Percentiles rank a stretch among this genome's conserved stretches.
Evolutionary conservation across 2,329 filamentous ascomycete genomes (phyloP).

Genomic region (Paraphoma chrysanthemicola): DNA sequence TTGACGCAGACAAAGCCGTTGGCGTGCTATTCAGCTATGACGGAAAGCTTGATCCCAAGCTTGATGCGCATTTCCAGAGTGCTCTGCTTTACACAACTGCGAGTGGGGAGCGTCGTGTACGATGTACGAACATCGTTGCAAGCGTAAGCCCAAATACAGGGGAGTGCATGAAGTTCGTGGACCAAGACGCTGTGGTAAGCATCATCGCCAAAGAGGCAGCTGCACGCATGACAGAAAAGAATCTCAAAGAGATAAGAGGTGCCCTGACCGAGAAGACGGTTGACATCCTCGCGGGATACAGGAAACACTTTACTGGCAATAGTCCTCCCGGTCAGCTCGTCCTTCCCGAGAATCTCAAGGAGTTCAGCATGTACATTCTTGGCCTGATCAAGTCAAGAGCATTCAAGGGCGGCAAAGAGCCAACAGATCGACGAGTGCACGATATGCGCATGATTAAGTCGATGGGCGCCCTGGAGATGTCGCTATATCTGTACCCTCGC

Average conservation of each 20-base stretch:
- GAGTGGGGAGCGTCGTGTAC: constrained; percentile 83
- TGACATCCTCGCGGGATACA: constrained; percentile 88
- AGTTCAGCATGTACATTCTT: constrained; percentile 96
- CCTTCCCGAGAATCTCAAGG: constrained; percentile 93
- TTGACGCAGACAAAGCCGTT: constrained; percentile 93
- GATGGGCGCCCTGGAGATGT: constrained; percentile 85
- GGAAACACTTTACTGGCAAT: constrained; percentile 86
- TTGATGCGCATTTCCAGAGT: constrained; percentile 97
- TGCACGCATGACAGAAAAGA: constrained; percentile 77
- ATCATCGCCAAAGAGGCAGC: constrained; percentile 94
- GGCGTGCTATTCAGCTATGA: constrained; percentile 93
- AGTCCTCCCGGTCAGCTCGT: constrained; percentile 93
- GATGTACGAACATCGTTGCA: constrained; percentile 92
- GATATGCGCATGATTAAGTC: constrained; percentile 89
- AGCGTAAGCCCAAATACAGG: constrained; percentile 85
- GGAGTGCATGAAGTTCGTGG: constrained; percentile 88
- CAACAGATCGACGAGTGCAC: constrained; percentile 87
- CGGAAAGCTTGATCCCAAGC: constrained; percentile 93
- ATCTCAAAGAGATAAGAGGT: constrained; percentile 84
- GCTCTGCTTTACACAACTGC: constrained; percentile 94
- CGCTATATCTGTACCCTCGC: constrained; percentile 91
- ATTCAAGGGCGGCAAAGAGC: constrained; percentile 90
- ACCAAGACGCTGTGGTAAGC: constrained; percentile 90
- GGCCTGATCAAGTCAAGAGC: constrained; percentile 88
- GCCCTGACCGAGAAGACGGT: constrained; percentile 89